These are phyloP conservation scores for Tuber umbilicatum DNA, from an alignment of 495 filamentous ascomycete genomes.

Conservation along the genomic window DNA sequence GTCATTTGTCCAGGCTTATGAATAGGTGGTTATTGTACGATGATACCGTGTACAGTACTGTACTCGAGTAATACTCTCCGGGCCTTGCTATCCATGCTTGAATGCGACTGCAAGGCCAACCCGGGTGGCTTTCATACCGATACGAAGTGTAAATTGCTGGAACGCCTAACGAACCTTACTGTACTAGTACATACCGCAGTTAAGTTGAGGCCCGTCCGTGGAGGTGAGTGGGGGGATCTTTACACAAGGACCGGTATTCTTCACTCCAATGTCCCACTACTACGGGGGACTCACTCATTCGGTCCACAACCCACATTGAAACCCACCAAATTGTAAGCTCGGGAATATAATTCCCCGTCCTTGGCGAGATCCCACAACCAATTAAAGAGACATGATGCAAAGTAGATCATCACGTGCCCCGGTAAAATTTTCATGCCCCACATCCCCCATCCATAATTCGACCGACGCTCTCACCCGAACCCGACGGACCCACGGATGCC, in stretches of 20 bases:
- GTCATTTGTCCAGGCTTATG: not conserved
- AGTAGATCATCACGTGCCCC: slow-evolving; percentile 1
- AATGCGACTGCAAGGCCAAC: not conserved
- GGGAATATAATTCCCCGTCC: slow-evolving; percentile 6
- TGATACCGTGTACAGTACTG: too few species aligned
- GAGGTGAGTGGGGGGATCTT: not conserved
- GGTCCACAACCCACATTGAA: too few species aligned
- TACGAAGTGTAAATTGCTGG: not conserved
- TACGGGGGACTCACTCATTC: too few species aligned
- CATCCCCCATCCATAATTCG: not conserved
- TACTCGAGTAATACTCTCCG: not conserved
- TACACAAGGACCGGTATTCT: not conserved
- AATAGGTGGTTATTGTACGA: not conserved
- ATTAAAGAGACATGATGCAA: not conserved
- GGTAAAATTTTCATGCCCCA: not conserved
- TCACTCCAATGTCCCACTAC: not conserved
- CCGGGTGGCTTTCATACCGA: not conserved
- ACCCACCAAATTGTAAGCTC: not conserved
- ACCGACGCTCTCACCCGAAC: slow-evolving; percentile 2
- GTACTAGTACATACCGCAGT: too few species aligned
- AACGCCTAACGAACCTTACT: not conserved
- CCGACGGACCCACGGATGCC: not conserved
- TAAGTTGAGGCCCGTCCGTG: not conserved
- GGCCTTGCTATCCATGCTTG: not conserved
- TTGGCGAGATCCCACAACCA: not conserved